Evolutionary conservation across 176 grass and related monocot species (phyloP).

Genomic region (Ananas comosus): DNA sequence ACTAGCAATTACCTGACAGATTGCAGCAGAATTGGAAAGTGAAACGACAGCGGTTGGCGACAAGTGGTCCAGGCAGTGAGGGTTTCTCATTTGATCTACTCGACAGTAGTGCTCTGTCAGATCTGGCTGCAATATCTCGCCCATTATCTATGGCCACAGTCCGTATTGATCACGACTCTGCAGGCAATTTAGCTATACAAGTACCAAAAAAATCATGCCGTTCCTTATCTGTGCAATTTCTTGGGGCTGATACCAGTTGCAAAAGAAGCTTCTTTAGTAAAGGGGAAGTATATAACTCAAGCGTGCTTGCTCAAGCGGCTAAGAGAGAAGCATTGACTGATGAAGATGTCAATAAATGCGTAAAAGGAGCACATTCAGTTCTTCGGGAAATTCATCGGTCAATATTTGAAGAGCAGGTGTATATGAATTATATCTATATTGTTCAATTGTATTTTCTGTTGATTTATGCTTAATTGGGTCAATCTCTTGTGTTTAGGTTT

Average conservation of each 20-base stretch:
- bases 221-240: slow-evolving; percentile 63
- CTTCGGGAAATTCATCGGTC: slow-evolving; percentile 62
- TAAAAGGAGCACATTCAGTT: slow-evolving; percentile 59
- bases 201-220: slow-evolving; percentile 45
- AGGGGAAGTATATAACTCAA: slow-evolving; percentile 40
- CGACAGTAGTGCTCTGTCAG: slow-evolving; percentile 43
- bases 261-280: slow-evolving; percentile 15
- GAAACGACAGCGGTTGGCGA: slow-evolving; percentile 54
- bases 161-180: slow-evolving; percentile 47
- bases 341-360: slow-evolving; percentile 46
- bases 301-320: slow-evolving; percentile 14
- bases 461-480: slow-evolving; percentile 13
- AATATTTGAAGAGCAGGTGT: slow-evolving; percentile 83
- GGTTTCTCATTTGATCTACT: slow-evolving; percentile 73
- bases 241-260: slow-evolving; percentile 27
- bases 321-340: slow-evolving; percentile 33
- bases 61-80: slow-evolving; percentile 31
- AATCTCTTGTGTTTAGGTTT: slow-evolving; percentile 42
- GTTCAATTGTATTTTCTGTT: slow-evolving; percentile 13
- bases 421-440: neutral
- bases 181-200: slow-evolving; percentile 69
- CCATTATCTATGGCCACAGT: slow-evolving; percentile 39
- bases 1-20: slow-evolving; percentile 27
- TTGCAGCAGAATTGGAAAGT: slow-evolving; percentile 99
- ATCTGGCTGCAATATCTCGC: slow-evolving; percentile 29